Conservation (phyloP, 441 rosid species). For the Populus hybrid region DNA sequence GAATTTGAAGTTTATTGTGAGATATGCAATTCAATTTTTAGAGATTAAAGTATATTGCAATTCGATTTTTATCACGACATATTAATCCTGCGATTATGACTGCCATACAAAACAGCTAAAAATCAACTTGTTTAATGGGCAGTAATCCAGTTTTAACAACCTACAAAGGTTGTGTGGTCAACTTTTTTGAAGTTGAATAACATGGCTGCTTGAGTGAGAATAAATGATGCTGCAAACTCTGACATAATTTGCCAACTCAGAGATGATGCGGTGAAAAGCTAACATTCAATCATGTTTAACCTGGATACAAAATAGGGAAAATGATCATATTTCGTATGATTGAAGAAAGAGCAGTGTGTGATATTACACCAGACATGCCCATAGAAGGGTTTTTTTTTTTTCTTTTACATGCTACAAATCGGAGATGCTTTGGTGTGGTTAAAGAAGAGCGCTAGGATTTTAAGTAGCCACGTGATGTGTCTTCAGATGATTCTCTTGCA, state of each 20-base stretch:
- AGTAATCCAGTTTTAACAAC: not conserved
- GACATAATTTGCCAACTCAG: not conserved
- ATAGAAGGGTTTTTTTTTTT: not conserved
- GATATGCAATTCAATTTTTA: not conserved
- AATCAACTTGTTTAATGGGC: not conserved
- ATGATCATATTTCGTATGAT: not conserved
- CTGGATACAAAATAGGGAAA: not conserved
- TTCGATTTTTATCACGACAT: not conserved
- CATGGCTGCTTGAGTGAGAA: not conserved
- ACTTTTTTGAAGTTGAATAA: not conserved
- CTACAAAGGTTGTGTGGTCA: not conserved
- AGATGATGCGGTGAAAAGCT: not conserved
- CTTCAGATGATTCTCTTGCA: conserved; percentile 72
- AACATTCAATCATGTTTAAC: not conserved
- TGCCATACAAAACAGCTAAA: not conserved
- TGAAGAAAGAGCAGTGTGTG: not conserved
- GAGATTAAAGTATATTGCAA: not conserved
- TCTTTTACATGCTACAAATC: not conserved
- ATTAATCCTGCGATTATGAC: not conserved
- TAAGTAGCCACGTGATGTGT: conserved; percentile 4
- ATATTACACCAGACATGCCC: not conserved
- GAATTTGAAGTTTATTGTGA: not conserved
- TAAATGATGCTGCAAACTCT: not conserved
- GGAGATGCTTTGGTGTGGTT: not conserved
- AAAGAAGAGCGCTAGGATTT: not conserved